Conservation (phyloP, 2,329 filamentous ascomycete species). For the Ophiostoma triangulosporum region DNA sequence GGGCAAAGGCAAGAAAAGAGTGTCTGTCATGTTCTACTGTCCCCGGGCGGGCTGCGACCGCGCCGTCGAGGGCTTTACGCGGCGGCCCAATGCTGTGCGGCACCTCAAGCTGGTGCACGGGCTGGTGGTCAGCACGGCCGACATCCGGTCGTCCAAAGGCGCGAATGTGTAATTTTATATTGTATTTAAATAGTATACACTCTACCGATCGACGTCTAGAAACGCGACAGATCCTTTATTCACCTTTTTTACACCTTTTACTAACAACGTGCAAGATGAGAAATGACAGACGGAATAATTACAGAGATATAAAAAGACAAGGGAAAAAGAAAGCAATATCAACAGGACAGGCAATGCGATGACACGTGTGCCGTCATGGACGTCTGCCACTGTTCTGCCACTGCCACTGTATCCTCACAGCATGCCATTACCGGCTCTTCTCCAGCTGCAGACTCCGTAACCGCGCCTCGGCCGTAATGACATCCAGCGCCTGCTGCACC, state of each 20-base stretch:
- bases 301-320: neutral
- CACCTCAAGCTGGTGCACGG: slow-evolving; percentile 33
- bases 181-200: neutral
- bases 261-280: neutral
- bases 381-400: neutral
- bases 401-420: neutral
- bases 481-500: slow-evolving; percentile 90
- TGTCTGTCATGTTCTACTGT: slow-evolving; percentile 8
- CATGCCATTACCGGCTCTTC: slow-evolving; percentile 25
- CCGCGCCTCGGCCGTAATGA: slow-evolving; percentile 82
- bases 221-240: neutral
- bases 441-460: slow-evolving; percentile 79
- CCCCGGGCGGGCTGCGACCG: slow-evolving; percentile 24
- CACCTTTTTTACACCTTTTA: neutral
- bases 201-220: slow-evolving; percentile 1
- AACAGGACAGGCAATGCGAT: neutral
- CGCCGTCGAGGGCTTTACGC: slow-evolving; percentile 23
- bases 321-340: neutral
- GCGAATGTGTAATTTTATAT: neutral
- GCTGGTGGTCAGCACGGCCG: neutral
- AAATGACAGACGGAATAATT: neutral
- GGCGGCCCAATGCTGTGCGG: slow-evolving; percentile 23
- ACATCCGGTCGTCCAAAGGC: neutral
- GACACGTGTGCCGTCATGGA: neutral
- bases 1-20: neutral